Conservation (phyloP, 2,329 filamentous ascomycete genomes). For the Xylaria multiplex region DNA sequence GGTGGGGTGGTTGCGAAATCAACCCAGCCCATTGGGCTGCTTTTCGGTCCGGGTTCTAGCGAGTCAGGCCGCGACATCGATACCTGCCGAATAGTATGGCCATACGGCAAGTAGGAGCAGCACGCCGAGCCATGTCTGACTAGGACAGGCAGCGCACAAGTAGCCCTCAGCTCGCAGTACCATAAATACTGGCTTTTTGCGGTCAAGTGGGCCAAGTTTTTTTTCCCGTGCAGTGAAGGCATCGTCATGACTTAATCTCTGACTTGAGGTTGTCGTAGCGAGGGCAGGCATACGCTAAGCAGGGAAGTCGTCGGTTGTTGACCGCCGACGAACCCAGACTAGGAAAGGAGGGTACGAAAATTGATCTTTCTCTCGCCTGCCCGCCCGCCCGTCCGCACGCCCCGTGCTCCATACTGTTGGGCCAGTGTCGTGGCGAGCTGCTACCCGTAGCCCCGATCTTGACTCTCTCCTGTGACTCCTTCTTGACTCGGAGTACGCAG, state of each 20-base stretch:
- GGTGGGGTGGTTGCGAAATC: slow-evolving; percentile 44
- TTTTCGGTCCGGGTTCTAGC: slow-evolving; percentile 46
- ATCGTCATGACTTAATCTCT: slow-evolving; percentile 27
- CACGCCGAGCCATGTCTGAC: slow-evolving; percentile 39
- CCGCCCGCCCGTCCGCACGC: slow-evolving; percentile 12
- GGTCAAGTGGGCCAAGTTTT: slow-evolving; percentile 21
- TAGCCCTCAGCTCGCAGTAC: slow-evolving; percentile 15
- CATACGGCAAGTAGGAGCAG: slow-evolving; percentile 37
- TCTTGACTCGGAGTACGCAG: slow-evolving; percentile 27
- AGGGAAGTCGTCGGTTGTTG: slow-evolving; percentile 23
- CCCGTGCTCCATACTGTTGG: slow-evolving; percentile 18
- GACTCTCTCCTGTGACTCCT: slow-evolving; percentile 32
- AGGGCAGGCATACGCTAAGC: slow-evolving; percentile 24
- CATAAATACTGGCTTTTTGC: slow-evolving; percentile 20
- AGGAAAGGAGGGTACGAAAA: slow-evolving; percentile 21
- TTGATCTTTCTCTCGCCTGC: slow-evolving; percentile 18
- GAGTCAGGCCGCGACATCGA: slow-evolving; percentile 48
- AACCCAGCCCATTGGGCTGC: slow-evolving; percentile 46
- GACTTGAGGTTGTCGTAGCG: slow-evolving; percentile 19
- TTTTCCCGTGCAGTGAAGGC: slow-evolving; percentile 19
- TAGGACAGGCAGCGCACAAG: slow-evolving; percentile 28
- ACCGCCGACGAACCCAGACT: slow-evolving; percentile 22
- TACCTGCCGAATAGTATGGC: slow-evolving; percentile 43
- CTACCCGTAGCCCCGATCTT: slow-evolving; percentile 31
- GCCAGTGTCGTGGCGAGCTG: slow-evolving; percentile 35